Evolutionary conservation across 345 rosid species (phyloP), one percentile per base, ranked within the genome.

Genomic region (Euphorbia peplus): DNA sequence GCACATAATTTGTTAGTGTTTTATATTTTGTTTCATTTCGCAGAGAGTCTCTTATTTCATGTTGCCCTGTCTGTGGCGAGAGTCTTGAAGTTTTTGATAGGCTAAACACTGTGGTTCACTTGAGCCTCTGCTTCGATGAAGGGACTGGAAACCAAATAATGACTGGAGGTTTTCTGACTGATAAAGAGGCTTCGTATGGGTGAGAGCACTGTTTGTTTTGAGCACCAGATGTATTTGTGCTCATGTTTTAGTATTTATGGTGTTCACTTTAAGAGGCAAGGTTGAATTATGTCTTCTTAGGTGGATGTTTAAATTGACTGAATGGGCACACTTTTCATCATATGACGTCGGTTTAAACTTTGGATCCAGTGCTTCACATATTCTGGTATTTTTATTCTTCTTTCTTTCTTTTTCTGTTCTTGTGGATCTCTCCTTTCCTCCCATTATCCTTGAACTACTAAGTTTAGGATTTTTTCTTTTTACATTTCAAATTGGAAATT

Each of bases 101-200:
- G 84, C 82, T 93, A 76, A 91, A 88, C 66, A 77, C 88, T 4
- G 79, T 93, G 89, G 83, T 93, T 68, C 98, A 93, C 81, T 77
- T 93, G 83, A 88, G 89, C 59, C 88, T 93, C 13, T 93, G 98
- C 79, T 93, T 93, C 57, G 96, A 93, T 68, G 96, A 90, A 83
- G 98, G 98, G 79, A 90, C 96, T 24, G 98, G 98, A 81, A 88
- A 87, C 74, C 92, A 90, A 81, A 70, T 83, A 56, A 93, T 93
- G 98, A 90, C 87, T 0, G 98, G 98, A 75, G 98, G 98, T 39
- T 93, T 93, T 76, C 83, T 93, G 78, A 93, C 97, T 74, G 98
- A 90, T 73, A 93, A 88, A 74, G 87, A 93, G 71, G 96, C 97
- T 53, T 89, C 98, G 46, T 83, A 88, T 77, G 98, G 96, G 98